These are phyloP conservation scores for Boletus semigastroideus DNA, from an alignment of 1,284 basidiomycete genomes.

Conservation along the genomic window DNA sequence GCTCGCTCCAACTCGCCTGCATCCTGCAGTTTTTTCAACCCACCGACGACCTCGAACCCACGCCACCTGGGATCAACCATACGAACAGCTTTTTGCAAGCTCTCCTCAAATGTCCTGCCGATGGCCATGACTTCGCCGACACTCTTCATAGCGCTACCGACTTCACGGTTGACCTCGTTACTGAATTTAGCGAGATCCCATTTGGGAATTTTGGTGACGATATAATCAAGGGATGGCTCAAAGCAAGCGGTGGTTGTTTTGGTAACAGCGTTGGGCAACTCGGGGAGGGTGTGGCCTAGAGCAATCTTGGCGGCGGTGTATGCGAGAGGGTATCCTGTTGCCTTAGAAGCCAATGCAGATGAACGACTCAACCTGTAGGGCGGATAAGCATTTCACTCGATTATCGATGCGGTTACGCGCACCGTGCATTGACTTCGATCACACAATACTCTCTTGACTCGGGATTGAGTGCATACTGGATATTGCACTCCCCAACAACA, in stretches of 20 bases:
- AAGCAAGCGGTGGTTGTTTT: conserved; percentile 99
- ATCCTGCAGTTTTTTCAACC: conserved; percentile 43
- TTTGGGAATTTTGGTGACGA: conserved; percentile 99
- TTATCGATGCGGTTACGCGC: conserved; percentile 29
- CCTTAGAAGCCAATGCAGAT: conserved; percentile 95
- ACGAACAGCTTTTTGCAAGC: conserved; percentile 97
- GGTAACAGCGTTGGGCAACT: conserved; percentile 98
- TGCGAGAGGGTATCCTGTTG: conserved; percentile 97
- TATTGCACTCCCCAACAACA: conserved; percentile 98
- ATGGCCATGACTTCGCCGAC: conserved; percentile 99
- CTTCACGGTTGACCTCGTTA: conserved; percentile 88
- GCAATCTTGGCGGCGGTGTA: conserved; percentile 99
- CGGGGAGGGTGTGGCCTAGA: conserved; percentile 96
- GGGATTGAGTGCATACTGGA: conserved; percentile 98
- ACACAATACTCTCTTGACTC: conserved; percentile 94
- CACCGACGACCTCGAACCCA: conserved; percentile 73
- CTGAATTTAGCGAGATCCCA: conserved; percentile 99
- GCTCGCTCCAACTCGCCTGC: conserved; percentile 84
- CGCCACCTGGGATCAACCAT: conserved; percentile 93
- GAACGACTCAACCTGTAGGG: conserved; percentile 55
- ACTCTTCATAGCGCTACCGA: conserved; percentile 98
- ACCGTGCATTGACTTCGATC: conserved; percentile 96
- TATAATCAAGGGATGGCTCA: conserved; percentile 99
- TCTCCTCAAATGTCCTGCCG: conserved; percentile 98
- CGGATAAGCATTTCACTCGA: conserved; percentile 3